phyloP scores from a whole-genome alignment of 495 filamentous ascomycete species.

The Lichenothelia convexa region DNA sequence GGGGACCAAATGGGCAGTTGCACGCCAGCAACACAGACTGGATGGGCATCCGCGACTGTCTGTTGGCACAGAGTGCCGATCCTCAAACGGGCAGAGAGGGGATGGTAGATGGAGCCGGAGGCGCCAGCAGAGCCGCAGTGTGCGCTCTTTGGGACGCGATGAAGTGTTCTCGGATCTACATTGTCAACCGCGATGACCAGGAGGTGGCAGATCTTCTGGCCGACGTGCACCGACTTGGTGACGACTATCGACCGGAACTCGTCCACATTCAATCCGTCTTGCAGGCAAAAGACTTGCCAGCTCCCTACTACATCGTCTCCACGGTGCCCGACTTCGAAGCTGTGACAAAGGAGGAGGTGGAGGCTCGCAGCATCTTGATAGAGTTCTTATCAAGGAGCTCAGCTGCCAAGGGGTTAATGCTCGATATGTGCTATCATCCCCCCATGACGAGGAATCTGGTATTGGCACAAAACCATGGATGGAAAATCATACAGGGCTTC shows the following conservation, averaged over 20 bases:
- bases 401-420: constrained; percentile 7
- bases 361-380: constrained; percentile 1
- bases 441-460: constrained; percentile 12
- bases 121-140: constrained; percentile 25
- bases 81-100: constrained; percentile 13
- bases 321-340: constrained; percentile 18
- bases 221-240: not conserved
- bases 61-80: constrained; percentile 2
- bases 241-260: not conserved
- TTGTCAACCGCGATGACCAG: constrained; percentile 6
- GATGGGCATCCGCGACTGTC: constrained; percentile 20
- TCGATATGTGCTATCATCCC: constrained; percentile 20
- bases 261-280: constrained; percentile 2
- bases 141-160: constrained; percentile 18
- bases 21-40: constrained; percentile 31
- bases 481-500: constrained; percentile 6
- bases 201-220: constrained; percentile 4
- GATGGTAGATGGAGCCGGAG: constrained; percentile 28
- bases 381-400: constrained; percentile 1
- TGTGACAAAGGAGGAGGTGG: constrained; percentile 10
- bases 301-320: constrained; percentile 13
- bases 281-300: constrained; percentile 3
- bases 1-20: constrained; percentile 12
- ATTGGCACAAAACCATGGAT: constrained; percentile 6
- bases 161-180: constrained; percentile 4